Evolutionary conservation across 192 early-diverging fungal species (phyloP), one percentile per base, ranked within the genome.

Genomic region (Rhizoclosmatium sp.): DNA sequence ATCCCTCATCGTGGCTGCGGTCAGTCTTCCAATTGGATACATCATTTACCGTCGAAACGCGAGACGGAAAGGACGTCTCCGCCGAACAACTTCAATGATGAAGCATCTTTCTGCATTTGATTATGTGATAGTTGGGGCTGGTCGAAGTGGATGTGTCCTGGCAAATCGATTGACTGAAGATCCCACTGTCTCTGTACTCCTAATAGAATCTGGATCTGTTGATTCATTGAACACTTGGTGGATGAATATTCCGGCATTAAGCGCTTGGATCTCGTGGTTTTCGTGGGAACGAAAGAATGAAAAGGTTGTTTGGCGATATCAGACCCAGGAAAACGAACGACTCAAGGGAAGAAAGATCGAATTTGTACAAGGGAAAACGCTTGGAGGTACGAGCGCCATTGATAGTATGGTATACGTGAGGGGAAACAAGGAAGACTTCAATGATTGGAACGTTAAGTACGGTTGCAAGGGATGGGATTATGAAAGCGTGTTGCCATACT

Each of bases 201-300:
- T 87, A 19, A 62, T 87, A 39, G 86, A 87, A 45, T 79, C 86
- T 40, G 84, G 86, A 75, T 69, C 60, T n/a, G 71, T 71, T 72
- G 66, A 16, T 59, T 31, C 31, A 31, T 67, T 67, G 78, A 84
- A 75, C 14, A 64, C 71, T 54, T 16, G 5, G 9, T 16, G 75
- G 59, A 47, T 79, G 39, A 69, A 67, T 19, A 77, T 77, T 78
- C 78, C 78, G n/a, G 54, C 60, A 7, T 41, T 79, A 4, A 16
- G 9, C 51, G 5, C 51, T 12, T 54, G 51, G 51, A 12, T 54
- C 51, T 7, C 5, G 5, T 12, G 9, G 5, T 54, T 79, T 62
- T 45, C 47, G 4, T 48, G 12, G 16, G 41, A 45, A 21, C 78
- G 78, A 79, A 44, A 67, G 74, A 31, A 31, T 31, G 10, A 9